Evolutionary conservation across 257 asterid genomes (phyloP), one percentile per base, ranked within the genome.

Genomic region (Capsicum baccatum): DNA sequence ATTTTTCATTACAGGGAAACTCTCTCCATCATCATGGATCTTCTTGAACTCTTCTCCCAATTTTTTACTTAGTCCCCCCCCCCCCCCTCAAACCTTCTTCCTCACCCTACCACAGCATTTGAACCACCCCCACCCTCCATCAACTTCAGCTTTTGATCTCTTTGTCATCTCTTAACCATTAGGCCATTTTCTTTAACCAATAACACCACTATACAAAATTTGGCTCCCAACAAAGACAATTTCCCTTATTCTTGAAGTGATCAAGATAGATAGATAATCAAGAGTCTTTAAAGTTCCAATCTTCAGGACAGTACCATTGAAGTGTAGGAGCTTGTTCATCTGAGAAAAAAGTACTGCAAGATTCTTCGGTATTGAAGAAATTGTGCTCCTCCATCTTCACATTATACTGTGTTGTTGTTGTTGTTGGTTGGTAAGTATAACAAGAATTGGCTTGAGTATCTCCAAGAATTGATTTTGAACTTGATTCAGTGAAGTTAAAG

Each of bases 321-420:
- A 95, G 97, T 15, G 92, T 89, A 4, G 99, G 99, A 79, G 99
- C 89, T 84, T 94, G 98, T 59, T 93, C 98, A 71, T 95, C 99
- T 33, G 94, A 80, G 76, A 95, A 94, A 85, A 95, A 80, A 78
- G 89, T 88, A 63, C 90, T 91, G 93, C 99, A 95, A 0, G 96
- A 88, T 47, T 95, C 99, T 55, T 95, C 99, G 0, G 91, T 93
- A 59, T 85, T 83, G 59, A 93, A 89, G 81, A 95, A 95, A 81
- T 93, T 92, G 70, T 93, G 97, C 85, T 83, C 85, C 56, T 83
- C 80, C 63, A 83, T 67, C 68, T 83, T 83, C 69, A 83, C 85
- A 42, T 39, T 39, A 4, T 42, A 9, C 10, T 82, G 81, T 48
- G 59, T 8, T 63, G 69, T 0, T 1, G 76, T 1, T 63, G 69